A percentile compares a stretch with the other conserved stretches of the same genome.
Conservation (phyloP, 2,329 filamentous ascomycete genomes). For the Fusarium falciforme region DNA sequence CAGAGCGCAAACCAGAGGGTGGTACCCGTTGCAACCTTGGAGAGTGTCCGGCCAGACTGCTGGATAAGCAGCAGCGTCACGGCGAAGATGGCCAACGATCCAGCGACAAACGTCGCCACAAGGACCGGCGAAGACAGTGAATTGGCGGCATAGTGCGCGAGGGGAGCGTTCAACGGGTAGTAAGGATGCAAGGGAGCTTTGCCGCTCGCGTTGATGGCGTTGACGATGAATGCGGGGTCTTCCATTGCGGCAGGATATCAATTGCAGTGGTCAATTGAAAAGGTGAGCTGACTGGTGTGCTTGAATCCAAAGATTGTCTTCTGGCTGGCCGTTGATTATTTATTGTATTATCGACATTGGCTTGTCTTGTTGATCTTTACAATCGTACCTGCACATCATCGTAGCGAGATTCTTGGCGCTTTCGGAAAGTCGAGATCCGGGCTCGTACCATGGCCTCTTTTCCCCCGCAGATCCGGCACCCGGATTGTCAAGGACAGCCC, state of each 20-base stretch:
- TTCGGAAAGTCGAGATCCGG: slow-evolving; percentile 37
- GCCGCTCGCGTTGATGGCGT: slow-evolving; percentile 12
- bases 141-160: slow-evolving; percentile 75
- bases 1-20: slow-evolving; percentile 83
- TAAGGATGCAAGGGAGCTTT: slow-evolving; percentile 68
- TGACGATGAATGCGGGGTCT: slow-evolving; percentile 3
- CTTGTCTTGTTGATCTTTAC: not conserved
- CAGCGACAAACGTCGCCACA: slow-evolving; percentile 68
- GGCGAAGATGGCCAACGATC: slow-evolving; percentile 67
- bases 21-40: slow-evolving; percentile 64
- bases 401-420: slow-evolving; percentile 18
- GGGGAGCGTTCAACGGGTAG: slow-evolving; percentile 73
- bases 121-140: slow-evolving; percentile 69
- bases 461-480: not conserved
- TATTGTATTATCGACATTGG: not conserved
- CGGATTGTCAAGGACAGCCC: not conserved
- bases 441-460: slow-evolving; percentile 23
- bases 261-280: not conserved
- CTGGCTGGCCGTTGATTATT: not conserved
- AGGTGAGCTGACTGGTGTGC: not conserved
- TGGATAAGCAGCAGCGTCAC: slow-evolving; percentile 66
- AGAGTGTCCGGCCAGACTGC: slow-evolving; percentile 63
- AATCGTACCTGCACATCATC: not conserved
- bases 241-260: slow-evolving; percentile 25
- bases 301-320: not conserved